A percentile compares a stretch with the other conserved stretches of the same genome.
Evolutionary conservation across 2,329 filamentous ascomycete genomes (phyloP).

Genomic region (Xylogone sp.): DNA sequence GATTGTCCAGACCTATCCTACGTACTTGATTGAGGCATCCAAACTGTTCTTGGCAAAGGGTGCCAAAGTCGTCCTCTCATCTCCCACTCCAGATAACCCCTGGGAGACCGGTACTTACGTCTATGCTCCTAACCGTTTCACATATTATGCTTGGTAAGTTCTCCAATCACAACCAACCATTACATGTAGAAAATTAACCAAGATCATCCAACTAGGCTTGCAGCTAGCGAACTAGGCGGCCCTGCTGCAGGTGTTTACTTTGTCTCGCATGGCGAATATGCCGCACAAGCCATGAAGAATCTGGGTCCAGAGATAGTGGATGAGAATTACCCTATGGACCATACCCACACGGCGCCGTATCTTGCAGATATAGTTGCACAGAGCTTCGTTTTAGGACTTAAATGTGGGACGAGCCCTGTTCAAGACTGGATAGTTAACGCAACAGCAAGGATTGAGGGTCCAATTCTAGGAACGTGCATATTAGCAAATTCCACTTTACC

Average conservation of each 20-base stretch:
- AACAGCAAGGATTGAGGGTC: slow-evolving; percentile 13
- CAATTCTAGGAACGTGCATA: slow-evolving; percentile 13
- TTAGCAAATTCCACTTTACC: slow-evolving; percentile 12
- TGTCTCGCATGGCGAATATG: slow-evolving; percentile 16
- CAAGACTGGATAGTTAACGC: slow-evolving; percentile 12
- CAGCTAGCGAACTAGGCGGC: slow-evolving; percentile 15
- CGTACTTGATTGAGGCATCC: slow-evolving; percentile 20
- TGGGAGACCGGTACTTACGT: slow-evolving; percentile 52
- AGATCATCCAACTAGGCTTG: slow-evolving; percentile 8
- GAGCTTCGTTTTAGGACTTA: slow-evolving; percentile 38
- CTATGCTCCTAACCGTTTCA: slow-evolving; percentile 47
- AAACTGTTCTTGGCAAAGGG: slow-evolving; percentile 44
- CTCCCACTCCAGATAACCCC: slow-evolving; percentile 60
- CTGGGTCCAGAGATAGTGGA: slow-evolving; percentile 44
- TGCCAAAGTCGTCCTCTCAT: slow-evolving; percentile 55
- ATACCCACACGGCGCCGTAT: slow-evolving; percentile 54
- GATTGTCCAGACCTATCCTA: slow-evolving; percentile 25
- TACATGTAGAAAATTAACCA: neutral
- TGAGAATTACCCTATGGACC: slow-evolving; percentile 49
- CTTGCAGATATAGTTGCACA: slow-evolving; percentile 50
- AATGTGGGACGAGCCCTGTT: slow-evolving; percentile 14
- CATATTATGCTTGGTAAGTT: slow-evolving; percentile 37
- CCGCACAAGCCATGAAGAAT: slow-evolving; percentile 14
- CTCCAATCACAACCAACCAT: neutral
- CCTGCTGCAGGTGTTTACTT: slow-evolving; percentile 15